Percentiles rank a stretch among this genome's conserved stretches.
Conservation (phyloP, 2,329 filamentous ascomycete species). For the Arthrobotrys entomopaga region DNA sequence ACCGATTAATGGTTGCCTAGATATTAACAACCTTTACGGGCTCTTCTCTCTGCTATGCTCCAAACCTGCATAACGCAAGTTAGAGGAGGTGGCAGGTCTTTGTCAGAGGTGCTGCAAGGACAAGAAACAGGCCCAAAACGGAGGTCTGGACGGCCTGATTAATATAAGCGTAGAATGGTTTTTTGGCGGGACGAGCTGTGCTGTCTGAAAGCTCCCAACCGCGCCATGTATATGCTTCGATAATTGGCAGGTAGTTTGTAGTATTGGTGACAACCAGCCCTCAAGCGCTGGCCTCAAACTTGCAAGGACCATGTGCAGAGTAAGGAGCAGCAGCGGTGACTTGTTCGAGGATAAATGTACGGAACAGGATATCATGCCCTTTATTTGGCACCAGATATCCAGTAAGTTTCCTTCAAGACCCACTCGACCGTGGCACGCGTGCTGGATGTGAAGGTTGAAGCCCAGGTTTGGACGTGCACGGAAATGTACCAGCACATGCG, state of each 20-base stretch:
- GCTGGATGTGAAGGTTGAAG: constrained; percentile 26
- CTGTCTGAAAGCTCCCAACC: constrained; percentile 30
- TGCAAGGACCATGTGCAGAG: constrained; percentile 8
- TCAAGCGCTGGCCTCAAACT: constrained; percentile 36
- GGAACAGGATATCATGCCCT: constrained; percentile 27
- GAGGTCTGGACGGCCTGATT: constrained; percentile 17
- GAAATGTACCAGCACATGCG: constrained; percentile 34
- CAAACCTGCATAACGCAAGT: constrained; percentile 50
- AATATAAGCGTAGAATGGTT: constrained; percentile 46
- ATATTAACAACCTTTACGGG: constrained; percentile 32
- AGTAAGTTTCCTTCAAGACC: constrained; percentile 15
- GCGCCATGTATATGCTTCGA: constrained; percentile 29
- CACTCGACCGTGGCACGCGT: constrained; percentile 30
- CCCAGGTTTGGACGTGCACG: constrained; percentile 11
- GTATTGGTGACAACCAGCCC: constrained; percentile 20
- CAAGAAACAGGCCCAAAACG: constrained; percentile 31
- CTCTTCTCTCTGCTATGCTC: constrained; percentile 40
- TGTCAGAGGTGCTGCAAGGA: constrained; percentile 51
- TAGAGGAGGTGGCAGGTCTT: constrained; percentile 29
- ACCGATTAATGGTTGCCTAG: constrained; percentile 20
- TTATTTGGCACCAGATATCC: constrained; percentile 39
- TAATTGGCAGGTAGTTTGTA: not conserved
- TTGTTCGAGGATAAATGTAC: constrained; percentile 13
- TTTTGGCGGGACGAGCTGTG: constrained; percentile 10
- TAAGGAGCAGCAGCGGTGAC: constrained; percentile 9